phyloP scores from a whole-genome alignment of 352 stramenopile genomes.

The Globisporangium rhizosaccharum region DNA sequence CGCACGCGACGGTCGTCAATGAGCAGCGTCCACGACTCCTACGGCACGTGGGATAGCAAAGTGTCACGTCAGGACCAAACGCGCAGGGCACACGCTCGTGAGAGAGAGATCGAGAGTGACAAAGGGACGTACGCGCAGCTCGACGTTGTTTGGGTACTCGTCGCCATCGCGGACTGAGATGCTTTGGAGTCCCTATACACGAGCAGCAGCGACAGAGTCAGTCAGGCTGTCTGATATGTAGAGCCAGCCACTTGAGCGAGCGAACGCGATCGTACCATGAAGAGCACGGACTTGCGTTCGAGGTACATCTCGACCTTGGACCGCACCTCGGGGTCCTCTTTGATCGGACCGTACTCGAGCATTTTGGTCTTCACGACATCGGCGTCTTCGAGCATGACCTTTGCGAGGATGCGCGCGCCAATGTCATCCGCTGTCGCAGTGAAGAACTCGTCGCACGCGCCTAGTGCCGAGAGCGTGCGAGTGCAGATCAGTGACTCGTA shows the following conservation, averaged over 20 bases:
- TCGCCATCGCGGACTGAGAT: constrained; percentile 55
- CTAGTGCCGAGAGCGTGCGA: not conserved
- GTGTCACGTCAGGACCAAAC: not conserved
- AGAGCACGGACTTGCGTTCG: constrained; percentile 72
- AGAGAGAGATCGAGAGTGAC: not conserved
- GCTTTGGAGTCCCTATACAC: constrained; percentile 29
- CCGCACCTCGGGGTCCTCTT: constrained; percentile 77
- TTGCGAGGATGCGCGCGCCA: constrained; percentile 60
- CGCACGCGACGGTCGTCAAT: constrained; percentile 73
- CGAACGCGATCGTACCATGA: constrained; percentile 41
- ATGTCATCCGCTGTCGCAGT: constrained; percentile 79
- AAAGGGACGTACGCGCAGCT: constrained; percentile 39
- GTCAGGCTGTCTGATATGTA: not conserved
- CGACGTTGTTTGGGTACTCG: constrained; percentile 50
- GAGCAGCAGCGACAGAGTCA: not conserved
- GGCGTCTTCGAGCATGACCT: constrained; percentile 71
- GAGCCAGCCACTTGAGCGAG: constrained; percentile 9
- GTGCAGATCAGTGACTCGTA: no score
- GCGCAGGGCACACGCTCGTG: no score
- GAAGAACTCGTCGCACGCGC: constrained; percentile 68
- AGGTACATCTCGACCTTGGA: constrained; percentile 85
- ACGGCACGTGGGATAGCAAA: not conserved
- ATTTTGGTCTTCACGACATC: constrained; percentile 72
- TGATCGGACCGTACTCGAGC: constrained; percentile 79
- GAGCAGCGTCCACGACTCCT: constrained; percentile 82